Base-by-base conservation (phyloP, 148 eudicot genomes). In the Chenopodium suecicum region DNA sequence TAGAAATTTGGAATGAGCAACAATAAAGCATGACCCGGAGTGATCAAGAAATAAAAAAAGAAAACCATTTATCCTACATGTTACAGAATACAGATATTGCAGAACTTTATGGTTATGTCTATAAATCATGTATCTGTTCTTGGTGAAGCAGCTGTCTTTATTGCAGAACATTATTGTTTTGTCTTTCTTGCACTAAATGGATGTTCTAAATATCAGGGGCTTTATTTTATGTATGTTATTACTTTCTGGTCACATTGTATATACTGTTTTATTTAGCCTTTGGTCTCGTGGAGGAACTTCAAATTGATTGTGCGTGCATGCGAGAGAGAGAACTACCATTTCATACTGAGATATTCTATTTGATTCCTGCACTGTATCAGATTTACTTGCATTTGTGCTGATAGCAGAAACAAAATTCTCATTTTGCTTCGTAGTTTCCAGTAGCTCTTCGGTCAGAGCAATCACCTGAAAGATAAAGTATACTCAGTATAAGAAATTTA, bases 361-460 rank as follows among this genome's bases (percentile, higher is more conserved):
- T 29, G 80, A 81, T 83, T 79, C 60, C 76, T 74, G 86, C 74
- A 80, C 80, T 75, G 78, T 77, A 70, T 85, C 75, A 85, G 97
- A 92, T 77, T 86, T 79, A 83, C 86, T 88, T 76, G 87, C 84
- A 82, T 86, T 83, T 54, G 88, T 74, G 73, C 87, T 88, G 41
- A 82, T 80, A 79, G 62, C 86, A 37, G 84, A 84, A 82, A 83
- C 90, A 46, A 93, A 83, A 86, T 78, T 85, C 77, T 88, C 98
- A 87, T 81, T 90, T 86, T 92, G 93, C 84, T 84, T 92, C 72
- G 99, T 94, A 79, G 99, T 92, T 78, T 82, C 91, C 86, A 97
- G 88, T 79, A 97, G 87, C 86, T 97, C 99, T 89, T 97, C 93
- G 19, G 99, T 97, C 87, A 97, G 83, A 72, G 88, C 89, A 84